These are phyloP conservation scores for Saccharomycodes ludwigii DNA, from an alignment of 805 yeast genomes.

Conservation along the genomic window DNA sequence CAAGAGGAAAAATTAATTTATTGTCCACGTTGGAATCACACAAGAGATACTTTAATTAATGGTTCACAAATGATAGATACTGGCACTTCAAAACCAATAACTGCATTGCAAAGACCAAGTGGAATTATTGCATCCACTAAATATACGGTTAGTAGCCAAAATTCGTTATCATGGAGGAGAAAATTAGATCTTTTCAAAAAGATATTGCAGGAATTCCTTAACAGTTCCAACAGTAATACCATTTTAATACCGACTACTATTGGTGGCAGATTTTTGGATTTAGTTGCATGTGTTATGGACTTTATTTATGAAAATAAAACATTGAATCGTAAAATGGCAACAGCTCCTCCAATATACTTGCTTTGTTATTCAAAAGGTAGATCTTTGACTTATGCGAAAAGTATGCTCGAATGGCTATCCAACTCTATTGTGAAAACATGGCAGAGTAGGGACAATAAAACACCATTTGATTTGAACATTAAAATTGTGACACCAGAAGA, in stretches of 20 bases:
- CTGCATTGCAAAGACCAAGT: conserved; percentile 63
- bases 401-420: conserved; percentile 94
- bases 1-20: conserved; percentile 68
- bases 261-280: conserved; percentile 71
- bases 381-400: conserved; percentile 66
- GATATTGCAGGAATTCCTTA: conserved; percentile 7
- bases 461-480: conserved; percentile 64
- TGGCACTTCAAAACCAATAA: conserved; percentile 41
- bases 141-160: background rate
- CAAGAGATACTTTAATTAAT: conserved; percentile 72
- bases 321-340: conserved; percentile 15
- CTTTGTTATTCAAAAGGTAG: conserved; percentile 73
- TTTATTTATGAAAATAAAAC: conserved; percentile 33
- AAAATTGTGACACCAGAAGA: conserved; percentile 48
- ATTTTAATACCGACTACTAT: conserved; percentile 73
- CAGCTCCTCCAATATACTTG: conserved; percentile 53
- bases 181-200: conserved; percentile 32
- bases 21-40: conserved; percentile 92
- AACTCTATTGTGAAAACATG: conserved; percentile 74
- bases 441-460: conserved; percentile 52
- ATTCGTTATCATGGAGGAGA: background rate
- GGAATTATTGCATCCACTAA: conserved; percentile 64
- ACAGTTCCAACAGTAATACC: conserved; percentile 47
- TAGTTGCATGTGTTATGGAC: conserved; percentile 61
- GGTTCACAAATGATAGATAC: conserved; percentile 51